A percentile compares a stretch with the other conserved stretches of the same genome.
Evolutionary conservation across 352 stramenopile species (phyloP).

Genomic region (Phytophthora pisi): DNA sequence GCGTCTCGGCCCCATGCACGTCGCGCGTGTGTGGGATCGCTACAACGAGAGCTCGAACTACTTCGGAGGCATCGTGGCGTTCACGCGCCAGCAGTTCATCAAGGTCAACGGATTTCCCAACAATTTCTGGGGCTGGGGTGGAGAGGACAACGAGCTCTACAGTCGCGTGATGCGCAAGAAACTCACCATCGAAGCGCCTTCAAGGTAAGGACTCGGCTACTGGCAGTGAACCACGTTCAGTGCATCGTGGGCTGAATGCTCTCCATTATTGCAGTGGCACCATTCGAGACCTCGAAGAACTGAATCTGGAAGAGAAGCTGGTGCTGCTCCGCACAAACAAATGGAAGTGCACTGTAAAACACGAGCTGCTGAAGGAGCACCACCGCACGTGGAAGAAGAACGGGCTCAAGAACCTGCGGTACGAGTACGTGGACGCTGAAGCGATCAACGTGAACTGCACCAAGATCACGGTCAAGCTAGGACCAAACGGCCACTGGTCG

Average conservation of each 20-base stretch:
- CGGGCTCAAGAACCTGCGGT: slow-evolving; percentile 46
- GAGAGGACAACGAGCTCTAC: slow-evolving; percentile 65
- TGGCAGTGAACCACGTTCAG: no score
- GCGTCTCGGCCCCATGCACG: slow-evolving; percentile 87
- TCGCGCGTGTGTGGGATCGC: slow-evolving; percentile 93
- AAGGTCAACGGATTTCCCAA: slow-evolving; percentile 96
- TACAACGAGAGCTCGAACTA: slow-evolving; percentile 96
- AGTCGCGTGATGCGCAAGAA: slow-evolving; percentile 59
- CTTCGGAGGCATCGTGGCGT: slow-evolving; percentile 94
- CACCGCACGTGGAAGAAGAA: slow-evolving; percentile 61
- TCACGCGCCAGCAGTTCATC: slow-evolving; percentile 89
- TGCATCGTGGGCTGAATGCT: slow-evolving; percentile 3
- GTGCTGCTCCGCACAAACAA: slow-evolving; percentile 44
- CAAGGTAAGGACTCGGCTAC: slow-evolving; percentile 25
- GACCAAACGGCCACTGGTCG: slow-evolving; percentile 57
- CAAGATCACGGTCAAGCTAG: slow-evolving; percentile 53
- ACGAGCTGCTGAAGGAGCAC: slow-evolving; percentile 60
- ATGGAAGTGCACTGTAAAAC: slow-evolving; percentile 66
- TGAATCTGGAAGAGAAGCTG: slow-evolving; percentile 53
- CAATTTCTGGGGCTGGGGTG: slow-evolving; percentile 91
- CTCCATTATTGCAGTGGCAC: slow-evolving; percentile 37
- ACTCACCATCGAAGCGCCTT: slow-evolving; percentile 43
- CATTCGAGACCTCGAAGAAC: slow-evolving; percentile 52
- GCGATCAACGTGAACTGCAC: slow-evolving; percentile 49
- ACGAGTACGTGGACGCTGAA: slow-evolving; percentile 50